These are phyloP conservation scores for Verticillium longisporum DNA, from an alignment of 2,329 filamentous ascomycete species.

Conservation along the genomic window DNA sequence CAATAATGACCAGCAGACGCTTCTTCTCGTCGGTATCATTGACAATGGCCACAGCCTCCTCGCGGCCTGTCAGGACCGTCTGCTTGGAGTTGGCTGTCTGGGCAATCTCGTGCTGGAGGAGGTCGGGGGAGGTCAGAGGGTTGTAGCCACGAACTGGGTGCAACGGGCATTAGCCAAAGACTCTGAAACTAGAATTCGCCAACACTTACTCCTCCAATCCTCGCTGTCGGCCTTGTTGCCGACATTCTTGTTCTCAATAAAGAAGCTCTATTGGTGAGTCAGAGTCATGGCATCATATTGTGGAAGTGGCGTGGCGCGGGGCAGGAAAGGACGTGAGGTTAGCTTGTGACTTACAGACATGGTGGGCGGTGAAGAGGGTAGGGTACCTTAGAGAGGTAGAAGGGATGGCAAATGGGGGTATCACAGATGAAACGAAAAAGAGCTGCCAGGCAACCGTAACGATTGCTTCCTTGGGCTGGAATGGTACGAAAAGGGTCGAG, in stretches of 20 bases:
- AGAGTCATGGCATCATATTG: neutral
- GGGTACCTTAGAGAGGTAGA: neutral
- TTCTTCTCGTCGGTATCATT: conserved; percentile 57
- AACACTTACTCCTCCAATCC: conserved; percentile 72
- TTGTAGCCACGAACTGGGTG: conserved; percentile 82
- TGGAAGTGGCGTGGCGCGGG: neutral
- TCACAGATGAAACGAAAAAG: neutral
- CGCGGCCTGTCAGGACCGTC: conserved; percentile 55
- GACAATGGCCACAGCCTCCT: conserved; percentile 62
- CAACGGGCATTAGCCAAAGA: neutral
- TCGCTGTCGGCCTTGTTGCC: conserved; percentile 68
- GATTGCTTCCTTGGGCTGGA: neutral
- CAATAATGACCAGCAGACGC: conserved; percentile 68
- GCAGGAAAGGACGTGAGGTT: neutral
- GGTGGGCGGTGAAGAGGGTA: conserved; percentile 5
- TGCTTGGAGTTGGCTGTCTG: conserved; percentile 49
- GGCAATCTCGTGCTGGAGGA: conserved; percentile 88
- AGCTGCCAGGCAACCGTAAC: neutral
- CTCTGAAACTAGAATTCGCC: conserved; percentile 4
- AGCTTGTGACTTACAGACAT: conserved; percentile 25
- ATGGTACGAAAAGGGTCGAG: neutral
- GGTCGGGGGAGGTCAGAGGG: conserved; percentile 83
- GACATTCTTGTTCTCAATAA: conserved; percentile 71
- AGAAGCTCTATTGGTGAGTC: conserved; percentile 49
- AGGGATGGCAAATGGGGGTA: neutral